Percentiles rank a stretch among this genome's conserved stretches.
These are phyloP conservation scores for Candida boidinii DNA, from an alignment of 805 yeast species.

Conservation along the genomic window DNA sequence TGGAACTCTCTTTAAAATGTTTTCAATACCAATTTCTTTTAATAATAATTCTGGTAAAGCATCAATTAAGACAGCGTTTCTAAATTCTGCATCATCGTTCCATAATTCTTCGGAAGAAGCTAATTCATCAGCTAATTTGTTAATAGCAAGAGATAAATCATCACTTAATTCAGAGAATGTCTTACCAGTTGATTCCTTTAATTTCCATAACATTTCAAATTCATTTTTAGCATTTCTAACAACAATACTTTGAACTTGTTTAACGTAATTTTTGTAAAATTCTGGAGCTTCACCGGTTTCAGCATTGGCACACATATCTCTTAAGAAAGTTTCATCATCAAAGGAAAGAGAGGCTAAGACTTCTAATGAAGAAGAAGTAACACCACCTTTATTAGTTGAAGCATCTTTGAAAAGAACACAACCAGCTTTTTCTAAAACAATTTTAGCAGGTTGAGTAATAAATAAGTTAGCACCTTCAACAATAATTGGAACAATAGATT, in stretches of 20 bases:
- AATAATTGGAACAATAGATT: slow-evolving; percentile 71
- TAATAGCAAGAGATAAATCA: slow-evolving; percentile 72
- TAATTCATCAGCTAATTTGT: slow-evolving; percentile 78
- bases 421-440: slow-evolving; percentile 80
- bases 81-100: slow-evolving; percentile 68
- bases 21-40: slow-evolving; percentile 54
- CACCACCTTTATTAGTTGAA: slow-evolving; percentile 97
- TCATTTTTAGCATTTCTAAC: slow-evolving; percentile 74
- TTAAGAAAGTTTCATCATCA: slow-evolving; percentile 73
- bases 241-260: slow-evolving; percentile 70
- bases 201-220: slow-evolving; percentile 80
- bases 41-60: slow-evolving; percentile 74
- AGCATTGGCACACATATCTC: slow-evolving; percentile 69
- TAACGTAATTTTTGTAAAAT: slow-evolving; percentile 78
- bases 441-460: slow-evolving; percentile 89
- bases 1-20: slow-evolving; percentile 72
- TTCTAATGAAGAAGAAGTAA: slow-evolving; percentile 91
- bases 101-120: slow-evolving; percentile 75
- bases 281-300: slow-evolving; percentile 46
- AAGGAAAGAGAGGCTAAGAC: slow-evolving; percentile 91
- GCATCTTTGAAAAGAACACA: slow-evolving; percentile 89
- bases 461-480: slow-evolving; percentile 98
- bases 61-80: slow-evolving; percentile 66
- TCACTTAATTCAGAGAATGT: slow-evolving; percentile 71
- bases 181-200: slow-evolving; percentile 54